These are phyloP conservation scores for Auricularia auricula-judae DNA, from an alignment of 768 basidiomycete species.

Conservation along the genomic window DNA sequence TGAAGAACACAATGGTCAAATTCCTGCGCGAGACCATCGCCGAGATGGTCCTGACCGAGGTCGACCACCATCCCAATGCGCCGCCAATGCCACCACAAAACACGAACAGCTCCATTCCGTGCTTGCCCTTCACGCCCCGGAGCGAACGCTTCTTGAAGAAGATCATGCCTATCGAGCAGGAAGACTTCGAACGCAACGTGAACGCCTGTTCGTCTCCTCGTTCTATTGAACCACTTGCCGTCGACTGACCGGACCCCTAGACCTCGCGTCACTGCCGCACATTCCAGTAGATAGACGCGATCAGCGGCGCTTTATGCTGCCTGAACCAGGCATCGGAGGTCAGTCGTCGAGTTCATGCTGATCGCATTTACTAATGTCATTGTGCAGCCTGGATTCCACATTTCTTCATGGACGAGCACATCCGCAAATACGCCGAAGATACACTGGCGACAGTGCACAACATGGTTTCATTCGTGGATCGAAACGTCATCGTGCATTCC, in stretches of 20 bases:
- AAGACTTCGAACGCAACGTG: not conserved
- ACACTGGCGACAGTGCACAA: not conserved
- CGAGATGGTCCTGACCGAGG: not conserved
- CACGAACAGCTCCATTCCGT: not conserved
- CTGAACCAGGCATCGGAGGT: not conserved
- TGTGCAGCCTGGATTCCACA: not conserved
- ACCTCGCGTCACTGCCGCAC: not conserved
- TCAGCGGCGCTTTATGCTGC: not conserved
- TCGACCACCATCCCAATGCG: not conserved
- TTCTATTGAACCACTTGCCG: not conserved
- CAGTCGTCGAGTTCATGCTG: not conserved
- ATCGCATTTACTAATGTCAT: too few relatives aligned
- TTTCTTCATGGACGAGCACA: not conserved
- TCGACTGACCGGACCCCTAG: not conserved
- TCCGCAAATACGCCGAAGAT: not conserved
- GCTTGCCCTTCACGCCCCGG: not conserved
- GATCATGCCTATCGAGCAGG: not conserved
- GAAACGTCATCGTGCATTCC: not conserved
- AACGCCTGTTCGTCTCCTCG: not conserved
- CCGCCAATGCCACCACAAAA: not conserved
- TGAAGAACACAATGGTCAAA: not conserved
- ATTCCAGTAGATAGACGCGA: not conserved
- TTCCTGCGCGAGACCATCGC: not conserved
- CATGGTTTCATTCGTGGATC: not conserved
- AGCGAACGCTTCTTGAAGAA: not conserved